phyloP scores from a whole-genome alignment of 805 yeast species.

The Wickerhamiella dianesei region DNA sequence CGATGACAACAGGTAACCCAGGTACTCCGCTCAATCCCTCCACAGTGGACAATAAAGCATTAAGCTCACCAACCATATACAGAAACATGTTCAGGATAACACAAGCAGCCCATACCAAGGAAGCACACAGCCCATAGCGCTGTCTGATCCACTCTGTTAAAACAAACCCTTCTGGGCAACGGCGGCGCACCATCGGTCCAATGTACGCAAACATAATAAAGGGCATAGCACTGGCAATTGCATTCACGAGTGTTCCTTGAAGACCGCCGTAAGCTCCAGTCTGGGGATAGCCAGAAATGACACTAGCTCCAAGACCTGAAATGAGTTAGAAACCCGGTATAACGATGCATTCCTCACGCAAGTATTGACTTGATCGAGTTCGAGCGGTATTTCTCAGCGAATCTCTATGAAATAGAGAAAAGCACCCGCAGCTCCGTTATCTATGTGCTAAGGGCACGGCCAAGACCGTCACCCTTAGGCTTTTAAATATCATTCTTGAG shows the following conservation, averaged over 20 bases:
- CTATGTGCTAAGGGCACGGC: neutral
- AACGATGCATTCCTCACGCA: slow-evolving; percentile 55
- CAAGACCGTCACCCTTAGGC: neutral
- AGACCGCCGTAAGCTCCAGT: slow-evolving; percentile 77
- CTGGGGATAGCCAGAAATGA: slow-evolving; percentile 71
- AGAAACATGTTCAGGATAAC: slow-evolving; percentile 74
- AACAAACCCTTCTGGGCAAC: slow-evolving; percentile 83
- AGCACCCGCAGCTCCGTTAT: slow-evolving; percentile 20
- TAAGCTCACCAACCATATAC: slow-evolving; percentile 75
- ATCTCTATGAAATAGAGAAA: slow-evolving; percentile 2
- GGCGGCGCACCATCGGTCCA: slow-evolving; percentile 66
- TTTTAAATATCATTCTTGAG: neutral
- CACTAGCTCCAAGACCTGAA: slow-evolving; percentile 77
- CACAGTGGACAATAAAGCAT: slow-evolving; percentile 66
- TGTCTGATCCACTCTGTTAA: slow-evolving; percentile 89
- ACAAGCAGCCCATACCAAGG: slow-evolving; percentile 62
- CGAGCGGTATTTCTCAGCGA: slow-evolving; percentile 64
- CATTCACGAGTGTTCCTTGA: slow-evolving; percentile 75
- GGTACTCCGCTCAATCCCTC: slow-evolving; percentile 64
- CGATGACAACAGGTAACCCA: slow-evolving; percentile 68
- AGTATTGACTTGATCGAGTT: slow-evolving; percentile 73
- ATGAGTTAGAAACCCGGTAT: slow-evolving; percentile 4
- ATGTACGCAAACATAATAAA: slow-evolving; percentile 67
- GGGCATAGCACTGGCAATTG: slow-evolving; percentile 69
- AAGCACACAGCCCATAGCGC: slow-evolving; percentile 60